Evolutionary conservation across 371 early-diverging fungal genomes (phyloP), one percentile per base, ranked within the genome.

Genomic region (Mortierella sp.): DNA sequence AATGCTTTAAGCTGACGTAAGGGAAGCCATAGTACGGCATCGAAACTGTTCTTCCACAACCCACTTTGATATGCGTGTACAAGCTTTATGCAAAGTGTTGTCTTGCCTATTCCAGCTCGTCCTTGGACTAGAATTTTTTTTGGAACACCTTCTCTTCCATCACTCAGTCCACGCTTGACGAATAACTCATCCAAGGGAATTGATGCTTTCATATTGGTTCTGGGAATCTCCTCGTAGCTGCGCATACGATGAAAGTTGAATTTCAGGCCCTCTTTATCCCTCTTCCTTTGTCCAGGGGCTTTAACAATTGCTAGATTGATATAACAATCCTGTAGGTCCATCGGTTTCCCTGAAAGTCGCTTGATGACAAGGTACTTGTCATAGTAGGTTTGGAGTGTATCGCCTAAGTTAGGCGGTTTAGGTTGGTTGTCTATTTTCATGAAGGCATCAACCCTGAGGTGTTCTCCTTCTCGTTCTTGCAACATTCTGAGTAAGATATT

Each of bases 261-360:
- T 22, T 57, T n/a, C n/a, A n/a, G n/a, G n/a, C 73, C 49, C 16
- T 61, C 62, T 59, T 72, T 32, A 62, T 62, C 32, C 49, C 62
- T 62, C 49, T 62, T 6, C 66, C 57, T 30, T 66, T 62, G 66
- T 58, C 12, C 65, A 61, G 0, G n/a, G n/a, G n/a, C n/a, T n/a
- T n/a, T n/a, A n/a, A n/a, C n/a, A n/a, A n/a, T n/a, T n/a, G 66
- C 72, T 2, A 72, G 55, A 40, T 72, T 72, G 52, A 72, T 52
- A 32, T 51, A 66, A 49, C 72, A 72, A 30, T 52, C 24, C 14
- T 54, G 40, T n/a, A 66, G 40, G 45, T 61, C 62, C 73, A 72
- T 28, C 16, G 5, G 11, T 3, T 43, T 11, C 3, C 43, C 43
- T 43, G 43, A 43, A 16, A 43, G 3, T 11, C 43, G 11, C 43